Evolutionary conservation across 495 filamentous ascomycete genomes (phyloP).

Genomic region (Sphaerosporella brunnea): DNA sequence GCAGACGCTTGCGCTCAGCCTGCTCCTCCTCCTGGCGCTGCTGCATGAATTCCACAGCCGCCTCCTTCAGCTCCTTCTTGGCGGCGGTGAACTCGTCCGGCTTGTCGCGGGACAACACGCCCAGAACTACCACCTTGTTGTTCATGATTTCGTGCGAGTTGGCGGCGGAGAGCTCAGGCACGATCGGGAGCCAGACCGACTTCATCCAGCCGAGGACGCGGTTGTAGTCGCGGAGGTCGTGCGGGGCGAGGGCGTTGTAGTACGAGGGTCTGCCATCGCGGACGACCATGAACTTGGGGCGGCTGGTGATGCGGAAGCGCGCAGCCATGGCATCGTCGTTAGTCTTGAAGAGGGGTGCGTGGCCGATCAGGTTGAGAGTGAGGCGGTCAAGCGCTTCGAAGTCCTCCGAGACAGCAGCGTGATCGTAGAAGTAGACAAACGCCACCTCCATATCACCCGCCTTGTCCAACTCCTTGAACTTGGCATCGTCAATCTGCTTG

Average conservation of each 20-base stretch:
- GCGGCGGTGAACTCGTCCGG: constrained; percentile 59
- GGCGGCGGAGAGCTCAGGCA: constrained; percentile 77
- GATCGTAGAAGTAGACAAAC: constrained; percentile 93
- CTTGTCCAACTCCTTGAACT: constrained; percentile 73
- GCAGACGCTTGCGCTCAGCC: constrained; percentile 74
- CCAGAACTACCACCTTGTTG: constrained; percentile 79
- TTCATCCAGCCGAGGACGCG: constrained; percentile 83
- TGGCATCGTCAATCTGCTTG: constrained; percentile 53
- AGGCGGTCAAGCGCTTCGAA: constrained; percentile 74
- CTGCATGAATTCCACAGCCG: constrained; percentile 94
- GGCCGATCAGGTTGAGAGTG: constrained; percentile 70
- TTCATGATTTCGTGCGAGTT: constrained; percentile 93
- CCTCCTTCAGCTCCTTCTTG: constrained; percentile 83
- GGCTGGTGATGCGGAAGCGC: constrained; percentile 84
- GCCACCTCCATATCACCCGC: constrained; percentile 64
- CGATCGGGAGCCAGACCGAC: constrained; percentile 89
- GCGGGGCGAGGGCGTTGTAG: constrained; percentile 64
- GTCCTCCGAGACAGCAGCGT: constrained; percentile 81
- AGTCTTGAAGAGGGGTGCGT: constrained; percentile 80
- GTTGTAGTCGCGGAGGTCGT: constrained; percentile 73
- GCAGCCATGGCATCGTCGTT: constrained; percentile 51
- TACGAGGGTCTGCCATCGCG: constrained; percentile 76
- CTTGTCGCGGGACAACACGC: constrained; percentile 64
- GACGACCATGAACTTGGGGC: constrained; percentile 78
- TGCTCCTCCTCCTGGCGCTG: constrained; percentile 79